These are phyloP conservation scores for Phytopythium sindhum DNA, from an alignment of 352 stramenopile genomes.

Conservation along the genomic window DNA sequence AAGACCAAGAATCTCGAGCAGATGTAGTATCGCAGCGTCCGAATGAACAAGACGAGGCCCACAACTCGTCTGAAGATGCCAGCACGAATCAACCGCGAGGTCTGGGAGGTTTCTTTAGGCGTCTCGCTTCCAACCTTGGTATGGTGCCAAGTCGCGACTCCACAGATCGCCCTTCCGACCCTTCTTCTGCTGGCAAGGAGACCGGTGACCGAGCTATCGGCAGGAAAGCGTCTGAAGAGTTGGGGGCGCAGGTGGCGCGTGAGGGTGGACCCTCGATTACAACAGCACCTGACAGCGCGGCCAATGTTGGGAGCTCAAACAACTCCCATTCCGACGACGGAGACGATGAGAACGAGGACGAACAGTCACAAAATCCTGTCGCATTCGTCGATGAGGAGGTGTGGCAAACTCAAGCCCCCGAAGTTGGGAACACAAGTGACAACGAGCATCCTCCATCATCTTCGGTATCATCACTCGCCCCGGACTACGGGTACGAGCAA, in stretches of 20 bases:
- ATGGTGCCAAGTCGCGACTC: neutral
- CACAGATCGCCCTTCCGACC: neutral
- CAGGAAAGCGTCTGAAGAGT: neutral
- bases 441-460: neutral
- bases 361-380: neutral
- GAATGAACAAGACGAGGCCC: neutral
- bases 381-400: neutral
- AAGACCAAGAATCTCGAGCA: neutral
- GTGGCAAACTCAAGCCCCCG: slow-evolving; percentile 5
- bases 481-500: neutral
- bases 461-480: neutral
- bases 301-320: neutral
- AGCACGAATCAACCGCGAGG: neutral
- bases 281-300: neutral
- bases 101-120: slow-evolving; percentile 2
- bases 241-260: neutral
- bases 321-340: neutral
- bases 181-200: neutral
- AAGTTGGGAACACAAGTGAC: neutral
- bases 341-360: neutral
- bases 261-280: neutral
- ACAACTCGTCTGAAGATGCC: neutral
- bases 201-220: too few species aligned
- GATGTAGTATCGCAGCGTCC: neutral
- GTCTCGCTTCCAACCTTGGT: neutral